phyloP scores from a whole-genome alignment of 78 protist species.

The Bigelowiella natans region DNA sequence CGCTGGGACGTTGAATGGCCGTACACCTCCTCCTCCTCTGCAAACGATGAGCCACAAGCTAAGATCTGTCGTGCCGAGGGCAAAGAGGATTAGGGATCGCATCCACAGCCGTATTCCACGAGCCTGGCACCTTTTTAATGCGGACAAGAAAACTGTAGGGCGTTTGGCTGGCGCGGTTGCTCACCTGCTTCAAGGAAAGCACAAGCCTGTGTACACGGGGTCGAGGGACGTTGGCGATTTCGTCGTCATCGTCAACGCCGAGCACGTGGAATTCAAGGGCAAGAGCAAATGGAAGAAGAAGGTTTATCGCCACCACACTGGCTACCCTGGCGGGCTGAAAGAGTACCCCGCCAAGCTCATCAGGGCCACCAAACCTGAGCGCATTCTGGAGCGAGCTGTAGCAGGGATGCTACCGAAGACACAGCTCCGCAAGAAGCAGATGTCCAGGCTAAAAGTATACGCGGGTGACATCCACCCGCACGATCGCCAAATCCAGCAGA shows the following conservation, averaged over 20 bases:
- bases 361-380: slow-evolving; percentile 24
- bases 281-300: slow-evolving; percentile 42
- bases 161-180: slow-evolving; percentile 48
- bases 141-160: slow-evolving; percentile 46
- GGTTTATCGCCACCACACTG: slow-evolving; percentile 44
- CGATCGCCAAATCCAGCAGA: slow-evolving; percentile 22
- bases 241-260: slow-evolving; percentile 56
- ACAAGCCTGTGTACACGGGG: slow-evolving; percentile 47
- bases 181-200: slow-evolving; percentile 46
- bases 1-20: too few species aligned
- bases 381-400: slow-evolving; percentile 50
- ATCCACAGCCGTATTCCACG: neutral
- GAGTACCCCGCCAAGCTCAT: slow-evolving; percentile 26
- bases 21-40: too few species aligned
- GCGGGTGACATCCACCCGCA: slow-evolving; percentile 33
- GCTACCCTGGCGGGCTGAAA: slow-evolving; percentile 52
- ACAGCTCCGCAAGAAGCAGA: slow-evolving; percentile 21
- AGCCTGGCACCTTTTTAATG: slow-evolving; percentile 53
- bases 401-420: slow-evolving; percentile 56
- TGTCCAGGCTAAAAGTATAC: slow-evolving; percentile 33
- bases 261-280: slow-evolving; percentile 44
- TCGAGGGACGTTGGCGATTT: slow-evolving; percentile 38
- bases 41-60: neutral
- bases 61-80: neutral
- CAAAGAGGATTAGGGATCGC: neutral